Evolutionary conservation across 2,329 filamentous ascomycete species (phyloP).

Genomic region (Monosporascus sp.): DNA sequence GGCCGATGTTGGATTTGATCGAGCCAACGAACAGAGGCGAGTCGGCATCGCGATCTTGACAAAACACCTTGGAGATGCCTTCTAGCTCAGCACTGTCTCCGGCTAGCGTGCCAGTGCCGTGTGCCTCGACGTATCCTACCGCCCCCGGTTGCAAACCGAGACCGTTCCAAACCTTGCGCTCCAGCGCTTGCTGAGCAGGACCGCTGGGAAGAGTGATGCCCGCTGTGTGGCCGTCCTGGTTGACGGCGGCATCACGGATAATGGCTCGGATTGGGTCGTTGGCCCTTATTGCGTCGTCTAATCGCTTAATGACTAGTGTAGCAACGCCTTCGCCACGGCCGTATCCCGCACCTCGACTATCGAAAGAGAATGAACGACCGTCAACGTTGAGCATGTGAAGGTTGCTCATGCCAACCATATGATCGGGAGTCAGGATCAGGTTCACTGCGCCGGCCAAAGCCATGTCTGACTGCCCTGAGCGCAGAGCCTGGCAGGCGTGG

Average conservation of each 20-base stretch:
- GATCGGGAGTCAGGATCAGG: slow-evolving; percentile 10
- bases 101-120: slow-evolving; percentile 32
- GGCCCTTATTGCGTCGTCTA: slow-evolving; percentile 24
- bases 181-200: slow-evolving; percentile 5
- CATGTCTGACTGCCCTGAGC: slow-evolving; percentile 5
- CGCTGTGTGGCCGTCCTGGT: slow-evolving; percentile 17
- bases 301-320: slow-evolving; percentile 35
- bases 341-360: slow-evolving; percentile 39
- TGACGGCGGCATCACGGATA: slow-evolving; percentile 5
- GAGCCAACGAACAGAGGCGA: slow-evolving; percentile 1
- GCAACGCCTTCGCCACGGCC: slow-evolving; percentile 42
- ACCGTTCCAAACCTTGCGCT: neutral
- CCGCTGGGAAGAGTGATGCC: slow-evolving; percentile 38
- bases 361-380: slow-evolving; percentile 27
- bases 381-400: slow-evolving; percentile 4
- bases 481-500: slow-evolving; percentile 4
- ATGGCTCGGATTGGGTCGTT: slow-evolving; percentile 2
- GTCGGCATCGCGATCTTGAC: neutral
- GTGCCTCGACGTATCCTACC: slow-evolving; percentile 28
- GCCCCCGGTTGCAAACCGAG: neutral
- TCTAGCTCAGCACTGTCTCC: slow-evolving; percentile 28
- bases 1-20: slow-evolving; percentile 16
- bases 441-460: slow-evolving; percentile 7
- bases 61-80: neutral
- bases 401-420: slow-evolving; percentile 2